Evolutionary conservation across 192 early-diverging fungal genomes (phyloP), one percentile per base, ranked within the genome.

Genomic region (Podila minutissima): DNA sequence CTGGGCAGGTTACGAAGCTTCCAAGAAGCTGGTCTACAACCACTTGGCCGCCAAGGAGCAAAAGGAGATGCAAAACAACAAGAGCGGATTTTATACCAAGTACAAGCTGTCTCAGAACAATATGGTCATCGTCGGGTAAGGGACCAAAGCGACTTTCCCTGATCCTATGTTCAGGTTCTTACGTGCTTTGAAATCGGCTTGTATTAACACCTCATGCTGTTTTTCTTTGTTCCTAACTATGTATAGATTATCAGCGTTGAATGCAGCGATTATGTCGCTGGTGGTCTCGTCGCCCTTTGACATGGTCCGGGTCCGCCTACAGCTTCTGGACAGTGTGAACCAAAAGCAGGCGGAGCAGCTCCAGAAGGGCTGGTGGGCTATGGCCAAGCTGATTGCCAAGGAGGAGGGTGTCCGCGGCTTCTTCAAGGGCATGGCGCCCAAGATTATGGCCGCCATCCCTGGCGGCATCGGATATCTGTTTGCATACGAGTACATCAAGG

Each of bases 401-500:
- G 86, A 89, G 38, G 94, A 96, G 67, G 94, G 93, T 2, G 61
- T 92, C 15, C 87, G 90, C 13, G 96, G 96, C 17, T 85, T 97
- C 51, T 93, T 92, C 78, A 89, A 89, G 58, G 95, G 94, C 3
- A 87, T 99, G 74, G 78, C 96, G 1, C 96, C 97, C 29, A 79
- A 79, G 60, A 62, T 79, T 10, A 79, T 79, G 69, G 76, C 76
- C 7, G 58, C 76, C 4, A 79, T 79, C 22, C 76, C 76, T 31
- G 66, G 59, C 29, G 76, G 76, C 6, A 68, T 79, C 22, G 76
- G 76, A 11, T 79, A 79, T 28, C 57, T 79, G n/a, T 79, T 79
- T 58, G 76, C 76, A 0, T 79, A 79, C 32, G 76, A 79, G 46
- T 72, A 79, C 28, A 79, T 79, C 53, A 79, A 79, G 62, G 60